phyloP scores from a whole-genome alignment of 179 eudicot species.

The Spinacia oleracea region DNA sequence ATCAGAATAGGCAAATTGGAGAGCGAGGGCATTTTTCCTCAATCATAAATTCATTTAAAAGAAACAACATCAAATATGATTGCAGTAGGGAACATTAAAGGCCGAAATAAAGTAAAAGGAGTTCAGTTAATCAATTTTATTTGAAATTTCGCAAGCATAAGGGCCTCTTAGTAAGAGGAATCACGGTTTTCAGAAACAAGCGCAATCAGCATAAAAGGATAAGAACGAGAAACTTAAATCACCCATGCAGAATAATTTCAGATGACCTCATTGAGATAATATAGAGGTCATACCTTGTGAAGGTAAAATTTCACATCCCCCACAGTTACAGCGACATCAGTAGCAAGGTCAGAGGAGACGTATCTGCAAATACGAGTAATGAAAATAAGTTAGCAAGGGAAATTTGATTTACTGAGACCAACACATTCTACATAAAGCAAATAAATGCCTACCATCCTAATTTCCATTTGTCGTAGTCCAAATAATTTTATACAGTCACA shows the following conservation, averaged over 20 bases:
- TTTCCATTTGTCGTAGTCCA: not conserved
- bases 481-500: not conserved
- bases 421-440: not conserved
- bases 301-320: conserved; percentile 65
- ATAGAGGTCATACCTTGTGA: conserved; percentile 58
- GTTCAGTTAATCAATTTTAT: not conserved
- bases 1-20: not conserved
- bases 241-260: not conserved
- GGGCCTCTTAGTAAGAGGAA: too few species aligned
- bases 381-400: not conserved
- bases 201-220: not conserved
- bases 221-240: not conserved
- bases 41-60: not conserved
- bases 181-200: not conserved
- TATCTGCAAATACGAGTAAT: conserved; percentile 48
- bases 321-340: conserved; percentile 58
- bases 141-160: not conserved
- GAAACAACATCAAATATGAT: too few species aligned
- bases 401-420: conserved; percentile 1
- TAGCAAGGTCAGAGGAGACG: conserved; percentile 65
- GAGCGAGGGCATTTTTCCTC: not conserved
- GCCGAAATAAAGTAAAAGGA: not conserved
- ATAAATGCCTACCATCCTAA: not conserved
- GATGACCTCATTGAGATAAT: not conserved
- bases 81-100: not conserved